Conservation (phyloP, 208 protist genomes). For the Novymonas esmeraldas region DNA sequence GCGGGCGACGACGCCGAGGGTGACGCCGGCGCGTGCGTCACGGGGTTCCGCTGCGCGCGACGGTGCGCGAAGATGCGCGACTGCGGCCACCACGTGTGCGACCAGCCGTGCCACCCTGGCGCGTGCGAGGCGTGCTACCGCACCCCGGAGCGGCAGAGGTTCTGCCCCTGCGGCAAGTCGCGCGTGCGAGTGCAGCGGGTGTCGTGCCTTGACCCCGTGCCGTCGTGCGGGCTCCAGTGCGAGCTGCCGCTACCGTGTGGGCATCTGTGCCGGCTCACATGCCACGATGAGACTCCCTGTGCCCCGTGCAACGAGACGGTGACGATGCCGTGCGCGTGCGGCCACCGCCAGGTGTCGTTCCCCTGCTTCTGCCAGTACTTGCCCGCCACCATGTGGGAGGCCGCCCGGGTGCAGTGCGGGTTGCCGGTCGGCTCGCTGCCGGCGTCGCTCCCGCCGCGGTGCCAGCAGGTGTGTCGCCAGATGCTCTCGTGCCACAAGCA, state of each 20-base stretch:
- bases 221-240: slow-evolving; percentile 83
- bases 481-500: slow-evolving; percentile 88
- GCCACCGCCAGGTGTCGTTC: slow-evolving; percentile 37
- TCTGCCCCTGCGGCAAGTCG: slow-evolving; percentile 57
- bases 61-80: slow-evolving; percentile 65
- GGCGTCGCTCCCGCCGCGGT: slow-evolving; percentile 55
- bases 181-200: slow-evolving; percentile 33
- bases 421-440: slow-evolving; percentile 26
- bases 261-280: slow-evolving; percentile 74
- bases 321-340: slow-evolving; percentile 68
- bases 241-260: slow-evolving; percentile 78
- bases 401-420: slow-evolving; percentile 35
- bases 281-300: slow-evolving; percentile 84
- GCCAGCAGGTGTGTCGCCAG: slow-evolving; percentile 62
- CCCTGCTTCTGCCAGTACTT: slow-evolving; percentile 86
- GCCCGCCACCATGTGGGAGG: slow-evolving; percentile 58
- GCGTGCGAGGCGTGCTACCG: slow-evolving; percentile 67
- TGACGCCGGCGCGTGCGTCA: background rate
- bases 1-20: background rate
- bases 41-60: slow-evolving; percentile 50
- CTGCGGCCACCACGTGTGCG: slow-evolving; percentile 86
- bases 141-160: slow-evolving; percentile 50
- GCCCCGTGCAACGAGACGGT: slow-evolving; percentile 71
- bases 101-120: slow-evolving; percentile 74
- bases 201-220: slow-evolving; percentile 83